phyloP scores from a whole-genome alignment of 305 asterid genomes.

The Solanum hybrid region DNA sequence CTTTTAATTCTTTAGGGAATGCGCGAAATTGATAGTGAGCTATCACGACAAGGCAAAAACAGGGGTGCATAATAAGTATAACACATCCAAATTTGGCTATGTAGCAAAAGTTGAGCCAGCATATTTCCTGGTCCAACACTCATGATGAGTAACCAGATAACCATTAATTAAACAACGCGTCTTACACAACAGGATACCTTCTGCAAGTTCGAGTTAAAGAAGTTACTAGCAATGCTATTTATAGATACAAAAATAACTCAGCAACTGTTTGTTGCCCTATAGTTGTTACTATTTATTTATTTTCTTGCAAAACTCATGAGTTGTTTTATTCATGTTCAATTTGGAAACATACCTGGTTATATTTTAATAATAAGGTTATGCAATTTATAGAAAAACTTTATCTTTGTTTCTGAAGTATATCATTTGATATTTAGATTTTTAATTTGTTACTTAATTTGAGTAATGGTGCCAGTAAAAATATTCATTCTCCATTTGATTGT shows the following conservation, averaged over 20 bases:
- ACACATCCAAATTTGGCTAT: constrained; percentile 33
- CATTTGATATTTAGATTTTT: not conserved
- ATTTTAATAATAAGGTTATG: not conserved
- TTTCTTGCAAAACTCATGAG: not conserved
- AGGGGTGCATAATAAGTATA: constrained; percentile 52
- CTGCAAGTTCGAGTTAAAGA: not conserved
- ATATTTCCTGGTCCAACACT: constrained; percentile 18
- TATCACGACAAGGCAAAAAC: constrained; percentile 35
- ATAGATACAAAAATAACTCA: not conserved
- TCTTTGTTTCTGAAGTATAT: not conserved
- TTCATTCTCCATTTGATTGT: not conserved
- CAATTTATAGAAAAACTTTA: not conserved
- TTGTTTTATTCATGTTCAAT: too few species aligned
- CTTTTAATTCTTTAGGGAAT: constrained; percentile 19
- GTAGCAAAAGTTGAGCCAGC: constrained; percentile 47
- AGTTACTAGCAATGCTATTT: not conserved
- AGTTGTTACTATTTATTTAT: not conserved
- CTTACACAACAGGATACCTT: not conserved
- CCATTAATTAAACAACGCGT: too few species aligned
- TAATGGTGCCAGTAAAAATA: not conserved
- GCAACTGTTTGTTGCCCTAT: not conserved
- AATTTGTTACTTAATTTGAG: not conserved
- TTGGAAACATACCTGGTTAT: too few species aligned
- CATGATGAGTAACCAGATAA: not conserved
- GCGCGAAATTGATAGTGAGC: constrained; percentile 33